phyloP scores from a whole-genome alignment of 768 basidiomycete genomes.

The Cystofilobasidium bisporidii region DNA sequence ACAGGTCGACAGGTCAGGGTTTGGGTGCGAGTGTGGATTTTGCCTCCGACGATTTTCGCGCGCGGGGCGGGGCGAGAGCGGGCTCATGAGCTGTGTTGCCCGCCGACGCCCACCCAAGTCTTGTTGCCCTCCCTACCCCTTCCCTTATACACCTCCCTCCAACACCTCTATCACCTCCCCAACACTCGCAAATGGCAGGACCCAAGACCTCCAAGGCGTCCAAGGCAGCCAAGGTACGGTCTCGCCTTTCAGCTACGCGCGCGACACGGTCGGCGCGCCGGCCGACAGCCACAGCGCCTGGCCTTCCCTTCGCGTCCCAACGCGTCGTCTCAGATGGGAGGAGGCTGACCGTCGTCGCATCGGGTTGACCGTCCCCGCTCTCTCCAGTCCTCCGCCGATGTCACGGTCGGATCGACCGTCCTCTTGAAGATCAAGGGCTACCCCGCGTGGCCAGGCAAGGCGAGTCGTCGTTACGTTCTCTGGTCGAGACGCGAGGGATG shows the following conservation, averaged over 20 bases:
- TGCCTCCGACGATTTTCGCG: too few species aligned
- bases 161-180: too few species aligned
- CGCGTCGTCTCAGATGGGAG: background rate
- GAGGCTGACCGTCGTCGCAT: background rate
- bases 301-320: background rate
- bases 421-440: constrained; percentile 88
- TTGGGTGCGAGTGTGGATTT: background rate
- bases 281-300: too few species aligned
- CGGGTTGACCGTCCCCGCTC: background rate
- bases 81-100: too few species aligned
- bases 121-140: background rate
- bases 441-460: constrained; percentile 90
- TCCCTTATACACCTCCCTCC: background rate
- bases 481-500: background rate
- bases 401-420: constrained; percentile 45
- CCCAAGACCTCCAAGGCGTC: constrained; percentile 1
- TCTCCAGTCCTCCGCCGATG: background rate
- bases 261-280: too few species aligned
- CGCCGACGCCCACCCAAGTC: too few species aligned
- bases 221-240: background rate
- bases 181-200: background rate
- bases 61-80: too few species aligned
- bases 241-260: background rate
- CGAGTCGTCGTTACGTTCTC: constrained; percentile 40
- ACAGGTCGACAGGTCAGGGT: background rate